A percentile compares a stretch with the other conserved stretches of the same genome.
Conservation (phyloP, 129 eudicot species). For the Pittosporum tobira region DNA sequence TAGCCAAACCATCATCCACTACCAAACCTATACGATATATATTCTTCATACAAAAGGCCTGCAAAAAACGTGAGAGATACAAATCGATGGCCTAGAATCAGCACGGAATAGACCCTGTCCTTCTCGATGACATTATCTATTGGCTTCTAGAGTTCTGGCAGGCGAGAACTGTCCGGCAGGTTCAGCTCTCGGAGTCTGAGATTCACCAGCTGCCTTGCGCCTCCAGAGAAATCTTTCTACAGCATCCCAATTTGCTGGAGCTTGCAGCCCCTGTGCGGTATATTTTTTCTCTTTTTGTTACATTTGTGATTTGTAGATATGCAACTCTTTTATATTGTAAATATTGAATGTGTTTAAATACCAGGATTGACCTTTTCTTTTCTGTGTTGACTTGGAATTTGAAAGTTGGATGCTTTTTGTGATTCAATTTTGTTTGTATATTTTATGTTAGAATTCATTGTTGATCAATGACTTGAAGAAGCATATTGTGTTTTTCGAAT, state of each 20-base stretch:
- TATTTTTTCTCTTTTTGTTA: neutral
- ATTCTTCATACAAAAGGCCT: no score
- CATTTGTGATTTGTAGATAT: neutral
- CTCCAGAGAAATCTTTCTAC: conserved; percentile 48
- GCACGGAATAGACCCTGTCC: conserved; percentile 40
- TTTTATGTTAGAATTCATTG: no score
- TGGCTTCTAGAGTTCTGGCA: conserved; percentile 51
- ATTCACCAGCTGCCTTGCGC: conserved; percentile 43
- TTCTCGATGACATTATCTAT: conserved; percentile 50
- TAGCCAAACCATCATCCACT: no score
- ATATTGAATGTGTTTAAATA: no score
- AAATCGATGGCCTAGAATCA: conserved; percentile 36
- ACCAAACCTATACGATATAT: no score
- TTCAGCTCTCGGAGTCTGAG: conserved; percentile 63
- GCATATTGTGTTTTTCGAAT: no score
- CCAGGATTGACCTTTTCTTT: no score
- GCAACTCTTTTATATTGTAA: neutral
- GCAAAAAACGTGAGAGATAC: conserved; percentile 7
- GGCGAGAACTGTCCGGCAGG: conserved; percentile 50
- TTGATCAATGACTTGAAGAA: no score
- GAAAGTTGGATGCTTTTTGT: no score
- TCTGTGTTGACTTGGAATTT: neutral
- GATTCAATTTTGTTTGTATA: no score
- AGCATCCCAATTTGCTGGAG: conserved; percentile 59
- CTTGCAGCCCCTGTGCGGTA: conserved; percentile 82